These are phyloP conservation scores for Arthrobotrys sphaeroides DNA, from an alignment of 2,329 filamentous ascomycete species.

Conservation along the genomic window DNA sequence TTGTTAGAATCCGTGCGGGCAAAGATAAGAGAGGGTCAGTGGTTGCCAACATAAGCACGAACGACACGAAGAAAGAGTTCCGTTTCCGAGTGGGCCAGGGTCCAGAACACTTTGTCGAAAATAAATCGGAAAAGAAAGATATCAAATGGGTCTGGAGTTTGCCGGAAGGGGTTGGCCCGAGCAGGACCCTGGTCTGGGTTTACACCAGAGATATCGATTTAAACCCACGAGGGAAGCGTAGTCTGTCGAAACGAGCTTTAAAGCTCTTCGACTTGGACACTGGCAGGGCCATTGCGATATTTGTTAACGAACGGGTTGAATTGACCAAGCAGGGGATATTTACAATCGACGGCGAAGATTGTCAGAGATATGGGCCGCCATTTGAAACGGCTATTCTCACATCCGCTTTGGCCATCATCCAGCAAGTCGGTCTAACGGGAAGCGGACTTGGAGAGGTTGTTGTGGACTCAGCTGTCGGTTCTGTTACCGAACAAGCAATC, in stretches of 20 bases:
- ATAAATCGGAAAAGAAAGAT: constrained; percentile 10
- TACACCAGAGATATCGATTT: background rate
- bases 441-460: background rate
- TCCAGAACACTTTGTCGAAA: constrained; percentile 10
- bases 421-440: background rate
- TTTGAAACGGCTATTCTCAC: constrained; percentile 18
- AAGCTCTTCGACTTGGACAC: constrained; percentile 13
- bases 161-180: background rate
- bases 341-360: background rate
- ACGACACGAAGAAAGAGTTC: constrained; percentile 5
- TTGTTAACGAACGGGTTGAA: background rate
- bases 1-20: constrained; percentile 2
- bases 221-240: constrained; percentile 5
- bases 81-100: constrained; percentile 10
- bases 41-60: background rate
- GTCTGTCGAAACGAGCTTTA: background rate
- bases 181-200: constrained; percentile 1
- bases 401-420: constrained; percentile 7
- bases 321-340: background rate
- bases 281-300: background rate
- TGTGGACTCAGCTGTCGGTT: constrained; percentile 1
- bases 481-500: constrained; percentile 15
- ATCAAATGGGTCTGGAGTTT: background rate
- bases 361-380: background rate
- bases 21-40: constrained; percentile 14